phyloP scores from a whole-genome alignment of 2,329 filamentous ascomycete genomes.

The Beauveria caledonica region DNA sequence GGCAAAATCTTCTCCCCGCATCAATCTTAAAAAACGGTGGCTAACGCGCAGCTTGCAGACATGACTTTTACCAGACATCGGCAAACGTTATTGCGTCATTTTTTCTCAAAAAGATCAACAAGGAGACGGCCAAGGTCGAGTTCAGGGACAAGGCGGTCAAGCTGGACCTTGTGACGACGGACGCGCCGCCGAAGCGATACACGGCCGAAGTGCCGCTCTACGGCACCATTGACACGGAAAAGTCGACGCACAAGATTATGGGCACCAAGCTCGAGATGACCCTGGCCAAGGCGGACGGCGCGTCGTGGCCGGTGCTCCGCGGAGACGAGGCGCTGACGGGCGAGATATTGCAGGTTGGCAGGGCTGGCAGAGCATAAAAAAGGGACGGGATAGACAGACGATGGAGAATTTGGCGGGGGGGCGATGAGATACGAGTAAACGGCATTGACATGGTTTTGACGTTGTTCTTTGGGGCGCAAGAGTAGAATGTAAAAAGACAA shows the following conservation, averaged over 20 bases:
- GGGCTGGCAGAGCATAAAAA: constrained; percentile 55
- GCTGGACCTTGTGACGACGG: constrained; percentile 78
- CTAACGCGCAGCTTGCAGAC: constrained; percentile 22
- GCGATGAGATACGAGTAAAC: not conserved
- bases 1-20: constrained; percentile 17
- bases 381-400: not conserved
- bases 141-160: constrained; percentile 57
- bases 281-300: constrained; percentile 62
- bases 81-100: constrained; percentile 80
- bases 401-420: not conserved
- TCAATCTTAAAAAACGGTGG: not conserved
- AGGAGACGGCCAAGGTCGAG: constrained; percentile 62
- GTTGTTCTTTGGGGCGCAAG: not conserved
- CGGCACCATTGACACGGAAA: constrained; percentile 64
- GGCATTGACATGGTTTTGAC: not conserved
- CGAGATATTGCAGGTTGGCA: constrained; percentile 84
- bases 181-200: constrained; percentile 71
- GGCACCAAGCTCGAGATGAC: constrained; percentile 83
- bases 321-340: constrained; percentile 61
- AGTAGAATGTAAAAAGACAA: not conserved
- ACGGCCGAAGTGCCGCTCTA: constrained; percentile 66
- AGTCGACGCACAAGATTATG: constrained; percentile 72
- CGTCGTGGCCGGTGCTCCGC: constrained; percentile 77
- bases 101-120: constrained; percentile 96
- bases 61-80: constrained; percentile 93